Conservation (phyloP, 2,329 filamentous ascomycete species). For the Phyllosticta paracitricarpa region DNA sequence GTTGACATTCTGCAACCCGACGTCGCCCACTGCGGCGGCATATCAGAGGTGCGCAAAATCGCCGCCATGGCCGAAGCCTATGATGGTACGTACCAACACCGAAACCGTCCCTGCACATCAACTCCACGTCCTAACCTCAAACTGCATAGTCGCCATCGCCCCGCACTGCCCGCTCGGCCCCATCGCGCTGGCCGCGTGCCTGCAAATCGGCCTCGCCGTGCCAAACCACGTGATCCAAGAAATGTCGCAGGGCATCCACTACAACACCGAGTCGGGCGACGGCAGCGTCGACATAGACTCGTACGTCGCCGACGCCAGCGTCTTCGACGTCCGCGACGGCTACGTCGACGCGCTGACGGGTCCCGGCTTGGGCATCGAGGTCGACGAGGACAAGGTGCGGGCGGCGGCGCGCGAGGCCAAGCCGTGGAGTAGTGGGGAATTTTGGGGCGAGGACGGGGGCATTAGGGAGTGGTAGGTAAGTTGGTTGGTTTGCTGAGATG, state of each 20-base stretch:
- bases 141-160: constrained; percentile 48
- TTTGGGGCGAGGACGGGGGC: constrained; percentile 56
- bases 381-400: constrained; percentile 57
- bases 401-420: constrained; percentile 45
- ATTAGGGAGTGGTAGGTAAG: constrained; percentile 54
- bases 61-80: constrained; percentile 64
- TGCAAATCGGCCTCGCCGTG: constrained; percentile 54
- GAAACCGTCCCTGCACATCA: not conserved
- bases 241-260: constrained; percentile 73
- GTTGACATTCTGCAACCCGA: constrained; percentile 68
- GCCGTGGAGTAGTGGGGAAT: constrained; percentile 57
- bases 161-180: constrained; percentile 67
- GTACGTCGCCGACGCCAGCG: constrained; percentile 54
- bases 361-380: constrained; percentile 57
- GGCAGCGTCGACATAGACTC: constrained; percentile 35
- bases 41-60: constrained; percentile 60
- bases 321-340: constrained; percentile 58
- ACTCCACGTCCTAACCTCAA: not conserved
- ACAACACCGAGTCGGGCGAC: constrained; percentile 42
- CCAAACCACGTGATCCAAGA: constrained; percentile 63
- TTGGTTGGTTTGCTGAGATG: too few relatives aligned
- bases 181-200: constrained; percentile 59
- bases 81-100: constrained; percentile 32
- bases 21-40: constrained; percentile 61
- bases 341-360: constrained; percentile 52